These are phyloP conservation scores for Stygiomarasmius scandens DNA, from an alignment of 1,284 basidiomycete genomes.

Conservation along the genomic window DNA sequence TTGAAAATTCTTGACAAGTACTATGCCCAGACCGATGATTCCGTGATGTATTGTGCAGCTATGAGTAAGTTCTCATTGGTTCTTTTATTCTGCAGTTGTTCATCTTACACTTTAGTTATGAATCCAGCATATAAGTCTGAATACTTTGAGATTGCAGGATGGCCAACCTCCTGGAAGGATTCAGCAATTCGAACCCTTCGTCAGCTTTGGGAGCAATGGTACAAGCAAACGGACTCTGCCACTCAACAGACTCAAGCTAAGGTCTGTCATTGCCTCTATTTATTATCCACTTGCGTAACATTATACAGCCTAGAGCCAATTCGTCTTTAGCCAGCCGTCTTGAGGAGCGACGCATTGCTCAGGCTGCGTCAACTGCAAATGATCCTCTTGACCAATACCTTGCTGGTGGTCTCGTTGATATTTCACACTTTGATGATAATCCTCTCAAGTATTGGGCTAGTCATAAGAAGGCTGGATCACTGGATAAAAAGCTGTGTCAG, in stretches of 20 bases:
- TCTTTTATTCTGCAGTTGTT: background rate
- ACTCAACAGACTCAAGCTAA: too few species aligned
- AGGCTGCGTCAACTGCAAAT: background rate
- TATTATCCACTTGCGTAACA: too few species aligned
- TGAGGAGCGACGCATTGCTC: background rate
- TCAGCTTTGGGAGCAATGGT: conserved; percentile 8
- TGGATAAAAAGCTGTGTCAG: too few species aligned
- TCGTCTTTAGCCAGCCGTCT: too few species aligned
- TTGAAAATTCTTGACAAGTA: conserved; percentile 21
- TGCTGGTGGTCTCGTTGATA: background rate
- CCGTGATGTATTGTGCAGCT: conserved; percentile 15
- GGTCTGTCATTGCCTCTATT: too few species aligned
- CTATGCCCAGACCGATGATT: conserved; percentile 22
- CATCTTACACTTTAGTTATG: conserved; percentile 12
- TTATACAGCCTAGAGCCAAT: too few species aligned
- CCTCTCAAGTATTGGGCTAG: background rate
- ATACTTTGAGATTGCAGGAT: conserved; percentile 14
- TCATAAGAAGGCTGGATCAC: background rate
- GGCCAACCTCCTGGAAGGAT: conserved; percentile 13
- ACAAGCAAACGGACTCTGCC: background rate
- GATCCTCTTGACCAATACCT: background rate
- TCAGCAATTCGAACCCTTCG: conserved; percentile 8
- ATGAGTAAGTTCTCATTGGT: background rate
- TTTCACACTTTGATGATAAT: background rate
- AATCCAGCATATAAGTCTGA: conserved; percentile 12